These are phyloP conservation scores for Alisma plantagoaquatica DNA, from an alignment of 106 monocot species.

Conservation along the genomic window DNA sequence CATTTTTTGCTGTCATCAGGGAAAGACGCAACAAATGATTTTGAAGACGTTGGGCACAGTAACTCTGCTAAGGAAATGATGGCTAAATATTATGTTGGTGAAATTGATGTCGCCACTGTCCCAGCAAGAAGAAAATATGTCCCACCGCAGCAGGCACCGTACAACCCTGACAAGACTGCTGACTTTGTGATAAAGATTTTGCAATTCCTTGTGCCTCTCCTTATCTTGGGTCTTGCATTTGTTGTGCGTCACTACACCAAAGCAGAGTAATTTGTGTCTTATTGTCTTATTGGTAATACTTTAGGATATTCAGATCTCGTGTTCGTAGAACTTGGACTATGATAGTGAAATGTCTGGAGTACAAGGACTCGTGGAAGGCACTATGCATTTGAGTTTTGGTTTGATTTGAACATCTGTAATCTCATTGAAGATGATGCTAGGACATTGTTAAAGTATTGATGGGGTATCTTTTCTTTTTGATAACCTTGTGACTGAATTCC, in stretches of 20 bases:
- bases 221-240: conserved; percentile 66
- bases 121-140: conserved; percentile 6
- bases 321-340: too few relatives aligned
- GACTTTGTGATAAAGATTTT: conserved; percentile 42
- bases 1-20: too few relatives aligned
- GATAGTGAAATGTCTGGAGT: neutral
- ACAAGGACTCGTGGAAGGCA: neutral
- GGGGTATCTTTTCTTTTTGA: too few relatives aligned
- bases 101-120: conserved; percentile 5
- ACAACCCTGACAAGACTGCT: conserved; percentile 27
- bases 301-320: too few relatives aligned
- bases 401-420: too few relatives aligned
- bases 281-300: too few relatives aligned
- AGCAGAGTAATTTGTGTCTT: conserved; percentile 22
- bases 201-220: conserved; percentile 56
- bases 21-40: conserved; percentile 17
- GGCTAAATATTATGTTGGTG: conserved; percentile 9
- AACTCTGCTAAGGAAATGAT: conserved; percentile 8
- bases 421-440: too few relatives aligned
- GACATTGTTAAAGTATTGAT: too few relatives aligned
- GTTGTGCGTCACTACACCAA: conserved; percentile 49
- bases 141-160: conserved; percentile 20
- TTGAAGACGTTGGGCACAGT: conserved; percentile 20
- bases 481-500: too few relatives aligned
- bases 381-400: too few relatives aligned